phyloP scores from a whole-genome alignment of 345 rosid genomes.

The Corymbia maculata region DNA sequence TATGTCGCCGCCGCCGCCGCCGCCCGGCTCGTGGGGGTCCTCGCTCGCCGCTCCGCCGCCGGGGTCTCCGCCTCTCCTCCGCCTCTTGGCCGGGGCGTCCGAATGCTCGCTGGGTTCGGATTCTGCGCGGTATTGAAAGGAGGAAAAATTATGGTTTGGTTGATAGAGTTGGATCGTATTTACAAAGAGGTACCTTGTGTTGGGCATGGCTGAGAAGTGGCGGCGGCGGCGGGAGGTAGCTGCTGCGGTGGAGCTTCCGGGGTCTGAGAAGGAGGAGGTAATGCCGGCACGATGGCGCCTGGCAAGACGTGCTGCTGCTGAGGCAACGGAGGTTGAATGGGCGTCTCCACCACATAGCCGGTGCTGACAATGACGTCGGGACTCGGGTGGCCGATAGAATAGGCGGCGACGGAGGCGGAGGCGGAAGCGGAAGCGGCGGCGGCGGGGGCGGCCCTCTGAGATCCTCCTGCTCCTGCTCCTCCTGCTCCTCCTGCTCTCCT shows the following conservation, averaged over 20 bases:
- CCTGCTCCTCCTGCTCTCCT: constrained; percentile 19
- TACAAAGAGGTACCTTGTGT: neutral
- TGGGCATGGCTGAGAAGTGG: neutral
- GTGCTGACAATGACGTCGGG: neutral
- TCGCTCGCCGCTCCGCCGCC: constrained; percentile 13
- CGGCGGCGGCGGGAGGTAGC: neutral
- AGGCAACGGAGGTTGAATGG: constrained; percentile 13
- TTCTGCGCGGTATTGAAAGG: constrained; percentile 19
- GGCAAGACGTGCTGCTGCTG: neutral
- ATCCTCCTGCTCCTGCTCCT: neutral
- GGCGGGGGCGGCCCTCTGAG: neutral
- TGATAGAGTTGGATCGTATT: neutral
- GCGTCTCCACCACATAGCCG: neutral
- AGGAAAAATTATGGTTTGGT: neutral
- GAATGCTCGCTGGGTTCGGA: constrained; percentile 74
- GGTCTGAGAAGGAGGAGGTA: constrained; percentile 14
- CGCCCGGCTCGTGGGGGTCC: constrained; percentile 3
- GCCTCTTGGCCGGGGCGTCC: constrained; percentile 63
- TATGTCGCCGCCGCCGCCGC: neutral
- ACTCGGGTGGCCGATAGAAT: neutral
- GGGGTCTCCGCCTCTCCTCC: constrained; percentile 15
- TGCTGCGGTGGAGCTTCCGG: neutral
- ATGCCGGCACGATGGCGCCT: constrained; percentile 4
- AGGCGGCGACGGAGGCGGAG: constrained; percentile 14
- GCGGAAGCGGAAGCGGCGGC: neutral